Conservation (phyloP, 2,329 filamentous ascomycete genomes). For the Mycogone perniciosa region DNA sequence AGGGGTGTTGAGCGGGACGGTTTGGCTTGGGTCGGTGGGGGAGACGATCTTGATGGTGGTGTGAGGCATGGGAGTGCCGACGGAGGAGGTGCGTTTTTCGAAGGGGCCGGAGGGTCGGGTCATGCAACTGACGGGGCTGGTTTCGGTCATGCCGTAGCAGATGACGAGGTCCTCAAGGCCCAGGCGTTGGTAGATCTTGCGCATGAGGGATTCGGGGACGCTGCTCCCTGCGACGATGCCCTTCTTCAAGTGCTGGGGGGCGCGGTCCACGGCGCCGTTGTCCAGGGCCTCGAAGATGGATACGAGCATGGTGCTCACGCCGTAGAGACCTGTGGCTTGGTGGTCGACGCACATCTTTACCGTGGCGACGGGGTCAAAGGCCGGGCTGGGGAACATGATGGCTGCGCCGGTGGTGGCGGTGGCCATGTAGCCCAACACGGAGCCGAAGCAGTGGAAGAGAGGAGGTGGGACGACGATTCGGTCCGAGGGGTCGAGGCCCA, state of each 20-base stretch:
- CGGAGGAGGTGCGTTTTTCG: conserved; percentile 64
- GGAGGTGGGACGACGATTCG: conserved; percentile 80
- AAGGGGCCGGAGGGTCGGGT: conserved; percentile 71
- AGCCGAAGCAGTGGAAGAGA: conserved; percentile 86
- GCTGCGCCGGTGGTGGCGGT: conserved; percentile 73
- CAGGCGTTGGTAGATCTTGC: conserved; percentile 62
- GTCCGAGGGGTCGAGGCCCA: conserved; percentile 71
- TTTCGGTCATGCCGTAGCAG: conserved; percentile 97
- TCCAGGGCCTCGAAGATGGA: conserved; percentile 75
- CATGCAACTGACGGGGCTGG: conserved; percentile 72
- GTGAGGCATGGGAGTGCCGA: conserved; percentile 80
- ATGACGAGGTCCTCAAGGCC: conserved; percentile 82
- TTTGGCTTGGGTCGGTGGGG: conserved; percentile 49
- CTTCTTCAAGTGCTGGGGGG: conserved; percentile 54
- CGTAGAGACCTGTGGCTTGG: conserved; percentile 64
- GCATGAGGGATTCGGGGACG: conserved; percentile 80
- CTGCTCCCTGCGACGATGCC: conserved; percentile 85
- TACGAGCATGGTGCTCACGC: conserved; percentile 92
- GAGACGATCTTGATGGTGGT: conserved; percentile 71
- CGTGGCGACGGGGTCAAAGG: conserved; percentile 73
- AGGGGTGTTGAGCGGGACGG: conserved; percentile 57
- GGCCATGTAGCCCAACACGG: conserved; percentile 91
- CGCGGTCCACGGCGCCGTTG: conserved; percentile 22
- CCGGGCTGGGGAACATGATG: conserved; percentile 80
- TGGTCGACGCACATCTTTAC: conserved; percentile 51